phyloP scores from a whole-genome alignment of 495 filamentous ascomycete genomes.

The Aspergillus bridgeri region DNA sequence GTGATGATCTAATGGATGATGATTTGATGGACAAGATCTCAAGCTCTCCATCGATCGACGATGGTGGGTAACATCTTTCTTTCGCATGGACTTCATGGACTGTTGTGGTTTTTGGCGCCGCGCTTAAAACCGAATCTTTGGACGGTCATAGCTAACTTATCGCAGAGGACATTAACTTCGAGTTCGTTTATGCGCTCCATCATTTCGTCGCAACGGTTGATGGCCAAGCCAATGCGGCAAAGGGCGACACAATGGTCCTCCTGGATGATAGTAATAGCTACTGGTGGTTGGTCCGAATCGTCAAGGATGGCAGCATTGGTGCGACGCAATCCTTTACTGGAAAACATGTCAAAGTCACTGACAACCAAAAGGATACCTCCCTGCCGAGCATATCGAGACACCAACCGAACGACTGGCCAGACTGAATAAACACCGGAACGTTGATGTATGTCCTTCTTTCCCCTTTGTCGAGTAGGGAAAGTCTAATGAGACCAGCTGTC shows the following conservation, averaged over 20 bases:
- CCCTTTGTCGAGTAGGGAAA: background rate
- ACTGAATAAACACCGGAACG: conserved; percentile 96
- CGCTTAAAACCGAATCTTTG: conserved; percentile 3
- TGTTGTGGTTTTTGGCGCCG: conserved; percentile 1
- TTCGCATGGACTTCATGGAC: background rate
- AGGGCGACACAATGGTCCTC: conserved; percentile 99
- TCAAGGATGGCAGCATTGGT: conserved; percentile 98
- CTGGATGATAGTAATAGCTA: conserved; percentile 99
- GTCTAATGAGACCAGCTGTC: conserved; percentile 62
- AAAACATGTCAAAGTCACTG: conserved; percentile 14
- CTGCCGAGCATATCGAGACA: conserved; percentile 98
- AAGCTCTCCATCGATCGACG: conserved; percentile 95
- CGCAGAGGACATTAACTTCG: conserved; percentile 98
- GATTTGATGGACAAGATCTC: conserved; percentile 96
- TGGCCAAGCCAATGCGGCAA: conserved; percentile 95
- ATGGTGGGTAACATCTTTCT: conserved; percentile 67
- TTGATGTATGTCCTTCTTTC: conserved; percentile 66
- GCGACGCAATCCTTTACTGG: conserved; percentile 20
- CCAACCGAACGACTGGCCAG: conserved; percentile 91
- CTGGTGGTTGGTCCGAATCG: conserved; percentile 97
- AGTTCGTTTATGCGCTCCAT: conserved; percentile 97
- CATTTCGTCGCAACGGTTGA: conserved; percentile 98
- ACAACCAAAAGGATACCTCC: conserved; percentile 71
- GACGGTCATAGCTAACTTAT: conserved; percentile 57
- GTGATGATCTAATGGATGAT: conserved; percentile 78